Percentiles rank a stretch among this genome's conserved stretches.
phyloP scores from a whole-genome alignment of 805 yeast genomes.

The Saccharomycopsis fodiens region DNA sequence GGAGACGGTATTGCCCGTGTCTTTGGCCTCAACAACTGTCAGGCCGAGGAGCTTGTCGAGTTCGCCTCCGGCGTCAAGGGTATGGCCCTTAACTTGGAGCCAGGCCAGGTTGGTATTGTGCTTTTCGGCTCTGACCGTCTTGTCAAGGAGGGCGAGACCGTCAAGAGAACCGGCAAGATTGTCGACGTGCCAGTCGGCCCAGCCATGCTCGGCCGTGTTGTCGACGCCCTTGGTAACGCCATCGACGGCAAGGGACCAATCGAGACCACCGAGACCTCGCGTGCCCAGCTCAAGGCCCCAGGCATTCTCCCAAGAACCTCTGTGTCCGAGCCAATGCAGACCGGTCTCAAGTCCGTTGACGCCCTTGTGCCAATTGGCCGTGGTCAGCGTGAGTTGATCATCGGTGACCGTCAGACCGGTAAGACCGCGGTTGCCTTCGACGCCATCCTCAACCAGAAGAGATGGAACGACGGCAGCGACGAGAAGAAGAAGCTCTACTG shows the following conservation, averaged over 20 bases:
- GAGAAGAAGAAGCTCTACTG: slow-evolving; percentile 98
- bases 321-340: slow-evolving; percentile 98
- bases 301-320: slow-evolving; percentile 99
- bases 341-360: slow-evolving; percentile 98
- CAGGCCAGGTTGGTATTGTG: slow-evolving; percentile 99
- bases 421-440: slow-evolving; percentile 99
- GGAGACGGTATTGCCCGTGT: slow-evolving; percentile 99
- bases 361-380: slow-evolving; percentile 99
- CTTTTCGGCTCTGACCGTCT: slow-evolving; percentile 98
- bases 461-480: slow-evolving; percentile 93
- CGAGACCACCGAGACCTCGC: slow-evolving; percentile 70
- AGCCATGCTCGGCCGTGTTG: slow-evolving; percentile 96
- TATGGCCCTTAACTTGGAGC: slow-evolving; percentile 99
- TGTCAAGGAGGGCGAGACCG: slow-evolving; percentile 99
- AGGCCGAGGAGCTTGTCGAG: slow-evolving; percentile 99
- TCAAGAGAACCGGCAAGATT: slow-evolving; percentile 99
- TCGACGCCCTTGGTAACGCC: slow-evolving; percentile 98
- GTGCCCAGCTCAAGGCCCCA: slow-evolving; percentile 99
- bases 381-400: slow-evolving; percentile 99
- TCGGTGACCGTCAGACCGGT: slow-evolving; percentile 99
- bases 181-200: slow-evolving; percentile 99
- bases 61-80: slow-evolving; percentile 99
- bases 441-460: slow-evolving; percentile 97
- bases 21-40: slow-evolving; percentile 98
- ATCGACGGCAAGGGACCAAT: slow-evolving; percentile 99